These are phyloP conservation scores for Cicer cuneatum DNA, from an alignment of 306 rosid genomes.

Conservation along the genomic window DNA sequence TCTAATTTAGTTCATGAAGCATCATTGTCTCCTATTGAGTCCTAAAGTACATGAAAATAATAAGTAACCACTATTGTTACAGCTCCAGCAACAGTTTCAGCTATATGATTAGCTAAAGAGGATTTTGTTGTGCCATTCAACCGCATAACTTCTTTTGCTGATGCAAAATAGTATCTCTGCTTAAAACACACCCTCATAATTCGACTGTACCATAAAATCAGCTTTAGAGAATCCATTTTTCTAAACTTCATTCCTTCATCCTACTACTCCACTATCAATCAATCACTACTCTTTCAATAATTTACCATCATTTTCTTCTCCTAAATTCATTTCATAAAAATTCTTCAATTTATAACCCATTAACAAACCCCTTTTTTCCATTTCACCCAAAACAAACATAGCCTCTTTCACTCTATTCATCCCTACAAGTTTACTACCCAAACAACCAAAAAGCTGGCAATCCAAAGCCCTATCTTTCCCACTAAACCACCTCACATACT, in stretches of 20 bases:
- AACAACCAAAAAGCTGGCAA: conserved; percentile 49
- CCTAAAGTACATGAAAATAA: neutral
- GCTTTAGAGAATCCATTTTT: neutral
- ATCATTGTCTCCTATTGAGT: neutral
- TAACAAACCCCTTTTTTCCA: conserved; percentile 51
- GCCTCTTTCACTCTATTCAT: conserved; percentile 50
- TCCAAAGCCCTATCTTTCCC: conserved; percentile 57
- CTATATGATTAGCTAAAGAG: conserved; percentile 64
- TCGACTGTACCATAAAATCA: too few species aligned
- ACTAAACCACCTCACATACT: conserved; percentile 52
- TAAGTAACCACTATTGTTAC: conserved; percentile 49
- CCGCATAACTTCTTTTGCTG: conserved; percentile 75
- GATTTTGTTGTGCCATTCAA: conserved; percentile 77
- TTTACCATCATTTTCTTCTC: conserved; percentile 14
- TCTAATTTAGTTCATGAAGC: conserved; percentile 3
- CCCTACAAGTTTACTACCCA: conserved; percentile 52
- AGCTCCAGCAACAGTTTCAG: conserved; percentile 78
- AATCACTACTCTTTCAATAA: neutral
- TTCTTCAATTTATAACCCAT: conserved; percentile 48
- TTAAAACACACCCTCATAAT: neutral
- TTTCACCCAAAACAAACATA: conserved; percentile 55
- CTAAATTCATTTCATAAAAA: conserved; percentile 37
- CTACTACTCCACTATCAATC: conserved; percentile 1
- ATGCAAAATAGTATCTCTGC: conserved; percentile 66
- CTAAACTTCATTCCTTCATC: conserved; percentile 1